phyloP scores from a whole-genome alignment of 2,329 filamentous ascomycete genomes.

The Ceratocystis huliohia region DNA sequence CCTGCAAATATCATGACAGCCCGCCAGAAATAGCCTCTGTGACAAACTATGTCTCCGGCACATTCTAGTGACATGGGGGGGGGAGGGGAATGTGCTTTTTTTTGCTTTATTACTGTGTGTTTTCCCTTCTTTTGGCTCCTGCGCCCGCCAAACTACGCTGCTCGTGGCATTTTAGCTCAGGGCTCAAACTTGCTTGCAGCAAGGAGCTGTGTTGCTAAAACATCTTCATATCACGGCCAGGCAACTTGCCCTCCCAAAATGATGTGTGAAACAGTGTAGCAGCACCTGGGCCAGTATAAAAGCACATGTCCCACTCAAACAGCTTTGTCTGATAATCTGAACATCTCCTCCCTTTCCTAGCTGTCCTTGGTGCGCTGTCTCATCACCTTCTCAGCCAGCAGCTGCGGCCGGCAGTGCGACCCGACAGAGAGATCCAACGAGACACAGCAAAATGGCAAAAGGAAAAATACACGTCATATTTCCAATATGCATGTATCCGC shows the following conservation, averaged over 20 bases:
- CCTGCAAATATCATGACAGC: not conserved
- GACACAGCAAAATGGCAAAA: not conserved
- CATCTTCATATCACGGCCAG: not conserved
- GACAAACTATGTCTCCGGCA: slow-evolving; percentile 1
- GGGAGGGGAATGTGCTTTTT: not conserved
- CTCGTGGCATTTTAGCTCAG: not conserved
- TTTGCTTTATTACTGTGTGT: not conserved
- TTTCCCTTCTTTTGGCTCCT: not conserved
- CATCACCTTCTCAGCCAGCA: not conserved
- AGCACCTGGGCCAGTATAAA: not conserved
- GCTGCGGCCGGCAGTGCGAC: not conserved
- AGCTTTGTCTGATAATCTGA: not conserved
- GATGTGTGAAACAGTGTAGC: not conserved
- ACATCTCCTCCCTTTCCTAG: not conserved
- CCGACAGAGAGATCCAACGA: not conserved
- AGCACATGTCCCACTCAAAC: not conserved
- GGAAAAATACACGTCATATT: slow-evolving; percentile 5
- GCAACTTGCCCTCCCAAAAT: not conserved
- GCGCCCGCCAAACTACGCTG: not conserved
- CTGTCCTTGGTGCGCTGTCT: not conserved
- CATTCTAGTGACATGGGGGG: not conserved
- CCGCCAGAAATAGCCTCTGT: slow-evolving; percentile 2
- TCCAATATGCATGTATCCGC: not conserved
- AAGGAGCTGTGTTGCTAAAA: not conserved
- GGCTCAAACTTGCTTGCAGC: not conserved